Evolutionary conservation across 1,284 basidiomycete genomes (phyloP), one percentile per base, ranked within the genome.

Genomic region (Schizophyllum amplum): DNA sequence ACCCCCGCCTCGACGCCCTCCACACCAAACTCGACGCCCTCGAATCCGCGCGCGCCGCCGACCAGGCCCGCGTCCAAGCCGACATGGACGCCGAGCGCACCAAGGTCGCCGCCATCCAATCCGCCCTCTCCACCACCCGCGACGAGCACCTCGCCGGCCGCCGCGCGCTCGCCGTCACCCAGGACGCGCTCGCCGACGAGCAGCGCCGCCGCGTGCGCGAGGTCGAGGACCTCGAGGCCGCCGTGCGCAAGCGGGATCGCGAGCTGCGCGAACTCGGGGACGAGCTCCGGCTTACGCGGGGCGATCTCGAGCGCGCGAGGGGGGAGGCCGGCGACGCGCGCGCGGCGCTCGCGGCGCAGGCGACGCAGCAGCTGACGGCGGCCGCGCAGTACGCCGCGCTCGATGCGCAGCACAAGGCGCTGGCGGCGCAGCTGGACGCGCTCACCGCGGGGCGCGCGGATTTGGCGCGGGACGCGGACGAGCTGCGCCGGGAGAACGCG

Each of bases 401-500:
- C 13, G 21, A 33, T 15, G 55, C 55, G 25, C 57, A 54, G 1
- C 51, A 24, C 48, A 56, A 59, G 51, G 21, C 23, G n/a, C 50
- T 60, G 1, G 33, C 26, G 4, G 49, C 17, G 20, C 57, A 63
- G 22, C 24, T 62, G 21, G 57, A 53, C 23, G 57, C 24, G 4
- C 22, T 60, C 3, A 5, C 26, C 21, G 26, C 54, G 17, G 58
- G 59, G 47, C 33, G 51, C 53, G 52, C 5, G 71, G 47, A 48
- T 27, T 59, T 55, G 56, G 55, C 23, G 52, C 6, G 11, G n/a
- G 50, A 84, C 33, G 72, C 85, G 4, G 80, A 84, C 55, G 69
- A 70, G 0, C 77, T 81, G 26, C 74, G 78, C 50, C 73, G 71
- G 61, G 72, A 79, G 59, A 75, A 85, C 54, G 75, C 68, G n/a